Base-by-base conservation (phyloP, 139 green algal genomes). In the Micractinium sp. region DNA sequence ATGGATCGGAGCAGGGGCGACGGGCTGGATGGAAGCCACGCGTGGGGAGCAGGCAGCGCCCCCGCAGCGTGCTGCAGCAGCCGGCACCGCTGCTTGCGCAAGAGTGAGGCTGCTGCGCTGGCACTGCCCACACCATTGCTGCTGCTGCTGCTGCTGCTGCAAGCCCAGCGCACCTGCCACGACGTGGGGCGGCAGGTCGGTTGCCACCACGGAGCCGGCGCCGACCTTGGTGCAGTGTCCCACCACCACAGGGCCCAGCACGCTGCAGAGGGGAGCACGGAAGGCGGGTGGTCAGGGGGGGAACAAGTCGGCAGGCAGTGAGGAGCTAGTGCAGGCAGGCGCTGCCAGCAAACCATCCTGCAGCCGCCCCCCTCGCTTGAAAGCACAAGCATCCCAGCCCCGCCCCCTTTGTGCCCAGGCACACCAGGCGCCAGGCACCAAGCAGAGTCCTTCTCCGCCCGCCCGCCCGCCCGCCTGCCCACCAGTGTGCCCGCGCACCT, bases 191-290 rank as follows among this genome's bases (percentile, higher is more conserved):
- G 96, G 96, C 63, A 99, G 89, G 90, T 97, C 92, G 19, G 90
- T 93, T 14, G 98, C 95, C 53, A 99, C 97, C 36, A 99, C 96
- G 23, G 87, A 94, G 35, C 97, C 97, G 14, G 96, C 97, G 16
- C 97, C 96, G 29, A 99, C 93, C 90, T 98, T 98, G 88, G 88
- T 93, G 76, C 95, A 96, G 35, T 94, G 90, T 0, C 97, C 97
- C 0, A 99, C 87, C 0, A 87, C 92, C 5, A 98, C 88, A 25
- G 95, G 95, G 16, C 97, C 97, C 73, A 99, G 91, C 82, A 98
- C 95, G 16, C 78, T 84, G 78, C 31, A 56, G 19, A 31, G 33
- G 63, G 13, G 33, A 53, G n/a, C n/a, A n/a, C n/a, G n/a, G 33
- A 29, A 9, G 74, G 33, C 73, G n/a, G n/a, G 16, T 38, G 71